Evolutionary conservation across 192 early-diverging fungal species (phyloP), one percentile per base, ranked within the genome.

Genomic region (Anaeromyces robustus): DNA sequence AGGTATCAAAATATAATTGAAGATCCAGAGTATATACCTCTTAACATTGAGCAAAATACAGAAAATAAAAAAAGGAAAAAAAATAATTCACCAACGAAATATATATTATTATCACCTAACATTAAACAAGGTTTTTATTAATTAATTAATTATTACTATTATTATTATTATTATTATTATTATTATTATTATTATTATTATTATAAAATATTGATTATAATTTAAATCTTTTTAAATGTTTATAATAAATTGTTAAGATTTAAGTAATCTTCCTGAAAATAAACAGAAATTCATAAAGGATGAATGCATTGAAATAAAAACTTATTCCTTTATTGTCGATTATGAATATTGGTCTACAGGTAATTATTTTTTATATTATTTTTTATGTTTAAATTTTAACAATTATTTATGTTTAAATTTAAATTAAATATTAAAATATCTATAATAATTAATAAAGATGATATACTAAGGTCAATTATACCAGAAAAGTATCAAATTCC

Each of bases 401-500:
- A 34, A 34, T 34, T 4, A 34, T 12, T 7, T 34, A 34, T 34
- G 12, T 34, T 34, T 12, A 34, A 7, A 34, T 7, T 4, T 34
- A 34, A 34, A 34, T 34, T 34, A 12, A 34, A 7, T 7, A 34
- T 34, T 34, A 16, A 41, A 16, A n/a, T n/a, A n/a, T 41, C 2
- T 41, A 12, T 12, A 41, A 41, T 12, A 41, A 12, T 41, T 9
- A 16, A 2, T 2, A 17, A 37, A 39, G 96, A 99, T 78, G 94
- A 99, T 80, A 89, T 99, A n/a, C 85, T 99, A 30, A 86, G 92
- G 32, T 93, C 97, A 13, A 90, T 99, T 11, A 84, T 99, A 3
- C 97, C 97, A 2, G 90, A 92, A 34, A 88, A 92, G 16, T 80
- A 89, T 37, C 94, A 97, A 79, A 91, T 94, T 5, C 96, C 96